Percentiles rank a stretch among this genome's conserved stretches.
Conservation (phyloP, 2,329 filamentous ascomycete genomes). For the Trichoderma hamatum region DNA sequence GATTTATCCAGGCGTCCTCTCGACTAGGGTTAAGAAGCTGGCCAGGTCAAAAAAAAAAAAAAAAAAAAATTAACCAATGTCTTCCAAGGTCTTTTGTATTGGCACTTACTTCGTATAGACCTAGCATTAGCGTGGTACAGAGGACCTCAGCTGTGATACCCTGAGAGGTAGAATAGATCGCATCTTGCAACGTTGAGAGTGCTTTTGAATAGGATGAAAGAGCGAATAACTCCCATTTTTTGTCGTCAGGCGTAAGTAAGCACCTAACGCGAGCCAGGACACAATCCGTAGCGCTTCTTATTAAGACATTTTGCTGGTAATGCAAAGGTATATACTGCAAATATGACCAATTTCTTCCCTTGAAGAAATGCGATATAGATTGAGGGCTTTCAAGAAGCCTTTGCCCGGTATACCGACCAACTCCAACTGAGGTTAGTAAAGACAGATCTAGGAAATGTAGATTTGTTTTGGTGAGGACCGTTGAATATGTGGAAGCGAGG, state of each 20-base stretch:
- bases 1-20: neutral
- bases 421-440: neutral
- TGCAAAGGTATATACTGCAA: constrained; percentile 2
- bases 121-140: neutral
- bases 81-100: neutral
- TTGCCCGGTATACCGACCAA: constrained; percentile 8
- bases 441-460: neutral
- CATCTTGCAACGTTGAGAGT: neutral
- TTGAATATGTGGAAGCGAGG: neutral
- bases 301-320: neutral
- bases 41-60: neutral
- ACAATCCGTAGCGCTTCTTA: neutral
- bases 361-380: neutral
- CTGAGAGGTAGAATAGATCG: neutral
- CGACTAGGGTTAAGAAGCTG: neutral
- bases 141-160: neutral
- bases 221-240: neutral
- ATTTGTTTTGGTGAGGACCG: neutral
- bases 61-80: neutral
- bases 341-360: neutral
- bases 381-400: neutral
- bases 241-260: neutral
- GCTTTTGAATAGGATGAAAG: neutral
- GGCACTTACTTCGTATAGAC: neutral
- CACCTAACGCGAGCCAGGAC: neutral